phyloP scores from a whole-genome alignment of 495 filamentous ascomycete species.

The Ascobolus immersus region DNA sequence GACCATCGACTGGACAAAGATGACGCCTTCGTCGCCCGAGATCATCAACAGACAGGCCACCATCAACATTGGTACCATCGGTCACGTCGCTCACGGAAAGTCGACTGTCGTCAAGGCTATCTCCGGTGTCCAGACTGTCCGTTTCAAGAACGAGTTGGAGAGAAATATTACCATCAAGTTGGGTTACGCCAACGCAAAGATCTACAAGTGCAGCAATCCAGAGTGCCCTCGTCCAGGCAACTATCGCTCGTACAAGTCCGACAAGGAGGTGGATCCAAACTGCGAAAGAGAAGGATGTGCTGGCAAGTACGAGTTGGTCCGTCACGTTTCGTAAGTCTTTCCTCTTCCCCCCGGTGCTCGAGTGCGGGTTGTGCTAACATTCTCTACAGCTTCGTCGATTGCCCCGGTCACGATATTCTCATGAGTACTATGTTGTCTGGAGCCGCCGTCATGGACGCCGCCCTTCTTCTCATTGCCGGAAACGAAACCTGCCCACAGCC shows the following conservation, averaged over 20 bases:
- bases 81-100: conserved; percentile 96
- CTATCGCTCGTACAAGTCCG: conserved; percentile 91
- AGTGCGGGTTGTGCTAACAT: conserved; percentile 8
- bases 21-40: conserved; percentile 75
- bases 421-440: conserved; percentile 99
- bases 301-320: conserved; percentile 57
- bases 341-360: neutral
- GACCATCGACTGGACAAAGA: conserved; percentile 46
- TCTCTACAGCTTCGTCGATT: conserved; percentile 61
- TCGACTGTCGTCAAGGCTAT: conserved; percentile 97
- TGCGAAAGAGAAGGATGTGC: conserved; percentile 81
- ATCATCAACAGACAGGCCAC: conserved; percentile 94
- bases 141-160: conserved; percentile 98
- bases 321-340: conserved; percentile 59
- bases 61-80: conserved; percentile 97
- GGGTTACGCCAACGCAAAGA: conserved; percentile 96
- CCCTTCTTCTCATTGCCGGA: conserved; percentile 83
- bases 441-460: conserved; percentile 97
- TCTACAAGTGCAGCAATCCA: conserved; percentile 90
- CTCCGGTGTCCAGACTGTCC: conserved; percentile 90
- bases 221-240: conserved; percentile 83
- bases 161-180: conserved; percentile 99
- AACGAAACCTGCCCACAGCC: conserved; percentile 97
- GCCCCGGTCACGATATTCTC: conserved; percentile 98
- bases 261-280: conserved; percentile 85